Evolutionary conservation across 2,329 filamentous ascomycete genomes (phyloP), one percentile per base, ranked within the genome.

Genomic region (Cytospora schulzeri): DNA sequence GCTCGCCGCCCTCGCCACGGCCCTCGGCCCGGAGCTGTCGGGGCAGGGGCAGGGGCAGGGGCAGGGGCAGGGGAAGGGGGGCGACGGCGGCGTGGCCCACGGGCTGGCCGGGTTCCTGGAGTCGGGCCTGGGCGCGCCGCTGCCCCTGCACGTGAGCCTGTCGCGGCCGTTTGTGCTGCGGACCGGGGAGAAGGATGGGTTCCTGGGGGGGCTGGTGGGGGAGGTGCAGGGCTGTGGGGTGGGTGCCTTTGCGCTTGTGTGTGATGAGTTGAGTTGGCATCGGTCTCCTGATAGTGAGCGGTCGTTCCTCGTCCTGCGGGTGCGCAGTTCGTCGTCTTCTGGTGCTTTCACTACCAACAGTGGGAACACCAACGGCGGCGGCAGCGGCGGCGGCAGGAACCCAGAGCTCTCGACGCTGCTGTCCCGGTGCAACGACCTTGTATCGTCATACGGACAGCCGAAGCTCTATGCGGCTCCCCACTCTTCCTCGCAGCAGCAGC

Each of bases 71-170:
- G 9, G 29, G 29, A 31, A 9, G 29, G 12, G 31, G 6, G 11
- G 31, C 31, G 7, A 11, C 31, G 7, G 31, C 31, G 7, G 31
- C 53, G 69, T 2, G 33, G 19, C 19, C 19, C 33, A 55, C 26
- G 55, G 15, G 45, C 26, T 53, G 29, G 24, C 33, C 28, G 60
- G 85, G 68, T 87, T 95, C 66, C 79, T 98, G 7, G 85, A 84
- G 51, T 96, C 89, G 68, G 91, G 95, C 65, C 84, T 97, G 0
- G 91, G 88, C 64, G 87, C 88, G 7, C 88, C 90, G 6, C 80
- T 92, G 57, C 94, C 94, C 3, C 82, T 99, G 55, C 95, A 99
- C 76, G 88, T 99, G 72, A 97, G 93, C 70, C 83, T 99, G 8
- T 98, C 95, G 9, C 85, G 92, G 7, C 90, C 95, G 0, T 79